A percentile compares a stretch with the other conserved stretches of the same genome.
Evolutionary conservation across 106 monocot species (phyloP).

Genomic region (Narthecium ossifragum): DNA sequence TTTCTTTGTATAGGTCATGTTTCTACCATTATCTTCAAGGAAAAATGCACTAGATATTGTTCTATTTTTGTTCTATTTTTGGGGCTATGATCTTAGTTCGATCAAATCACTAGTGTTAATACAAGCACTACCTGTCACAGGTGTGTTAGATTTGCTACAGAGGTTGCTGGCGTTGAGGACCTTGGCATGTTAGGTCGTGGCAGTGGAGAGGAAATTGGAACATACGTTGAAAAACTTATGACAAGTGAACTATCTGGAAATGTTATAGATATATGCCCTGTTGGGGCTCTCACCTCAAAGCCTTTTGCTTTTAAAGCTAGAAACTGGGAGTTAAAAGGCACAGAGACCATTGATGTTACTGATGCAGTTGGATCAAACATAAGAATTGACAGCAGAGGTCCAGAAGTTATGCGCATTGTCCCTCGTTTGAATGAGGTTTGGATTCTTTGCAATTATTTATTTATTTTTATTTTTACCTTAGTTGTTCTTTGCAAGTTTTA

Average conservation of each 20-base stretch:
- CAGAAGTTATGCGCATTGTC: constrained; percentile 95
- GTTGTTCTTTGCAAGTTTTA: too few species aligned
- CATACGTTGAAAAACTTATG: constrained; percentile 99
- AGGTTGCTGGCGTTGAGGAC: constrained; percentile 97
- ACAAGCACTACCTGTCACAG: too few species aligned
- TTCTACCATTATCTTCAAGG: too few species aligned
- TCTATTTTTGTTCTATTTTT: too few species aligned
- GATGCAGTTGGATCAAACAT: constrained; percentile 99
- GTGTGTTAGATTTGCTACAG: constrained; percentile 96
- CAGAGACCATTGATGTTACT: constrained; percentile 96
- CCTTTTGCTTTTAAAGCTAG: constrained; percentile 98
- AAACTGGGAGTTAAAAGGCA: constrained; percentile 97
- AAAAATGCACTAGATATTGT: too few species aligned
- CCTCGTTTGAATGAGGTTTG: constrained; percentile 97
- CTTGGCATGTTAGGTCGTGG: constrained; percentile 99
- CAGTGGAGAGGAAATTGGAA: constrained; percentile 99
- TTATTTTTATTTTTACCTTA: too few species aligned
- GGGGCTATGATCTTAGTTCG: too few species aligned
- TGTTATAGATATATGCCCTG: constrained; percentile 99
- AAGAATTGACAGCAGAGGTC: constrained; percentile 96
- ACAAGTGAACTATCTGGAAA: constrained; percentile 99
- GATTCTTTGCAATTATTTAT: too few species aligned
- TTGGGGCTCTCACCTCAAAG: constrained; percentile 97
- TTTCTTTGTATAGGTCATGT: too few species aligned
- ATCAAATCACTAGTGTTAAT: too few species aligned